These are phyloP conservation scores for Talaromyces sp. DNA, from an alignment of 2,329 filamentous ascomycete species.

Conservation along the genomic window DNA sequence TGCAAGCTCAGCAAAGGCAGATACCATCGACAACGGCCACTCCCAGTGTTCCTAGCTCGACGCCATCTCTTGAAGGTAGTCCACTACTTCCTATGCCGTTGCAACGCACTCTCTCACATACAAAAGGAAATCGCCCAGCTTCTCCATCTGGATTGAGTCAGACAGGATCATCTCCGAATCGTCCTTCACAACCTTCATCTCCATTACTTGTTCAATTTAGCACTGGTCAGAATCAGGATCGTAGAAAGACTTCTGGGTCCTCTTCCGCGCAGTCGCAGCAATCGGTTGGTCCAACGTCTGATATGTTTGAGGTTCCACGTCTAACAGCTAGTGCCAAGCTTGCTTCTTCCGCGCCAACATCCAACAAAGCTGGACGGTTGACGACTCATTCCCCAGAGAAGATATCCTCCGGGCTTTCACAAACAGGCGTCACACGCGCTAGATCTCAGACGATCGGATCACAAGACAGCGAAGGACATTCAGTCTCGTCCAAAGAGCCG, in stretches of 20 bases:
- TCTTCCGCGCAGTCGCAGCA: conserved; percentile 81
- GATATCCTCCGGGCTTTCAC: conserved; percentile 52
- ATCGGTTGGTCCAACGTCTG: conserved; percentile 66
- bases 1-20: conserved; percentile 63
- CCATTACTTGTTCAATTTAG: conserved; percentile 96
- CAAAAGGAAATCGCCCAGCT: conserved; percentile 75
- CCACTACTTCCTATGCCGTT: conserved; percentile 75
- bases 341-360: conserved; percentile 53
- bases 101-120: conserved; percentile 78
- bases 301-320: conserved; percentile 66
- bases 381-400: conserved; percentile 58
- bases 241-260: conserved; percentile 88
- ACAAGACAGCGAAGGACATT: conserved; percentile 70
- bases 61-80: conserved; percentile 76
- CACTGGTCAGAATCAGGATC: conserved; percentile 74
- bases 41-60: conserved; percentile 47
- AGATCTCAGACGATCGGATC: conserved; percentile 92
- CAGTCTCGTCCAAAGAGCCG: conserved; percentile 61
- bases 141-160: conserved; percentile 81
- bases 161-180: conserved; percentile 77
- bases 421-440: conserved; percentile 61
- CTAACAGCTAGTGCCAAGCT: conserved; percentile 51
- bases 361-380: conserved; percentile 42
- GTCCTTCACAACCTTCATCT: conserved; percentile 78
- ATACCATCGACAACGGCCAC: conserved; percentile 27